A percentile compares a stretch with the other conserved stretches of the same genome.
phyloP scores from a whole-genome alignment of 108 stramenopile species.

The Nitzschia sp. region DNA sequence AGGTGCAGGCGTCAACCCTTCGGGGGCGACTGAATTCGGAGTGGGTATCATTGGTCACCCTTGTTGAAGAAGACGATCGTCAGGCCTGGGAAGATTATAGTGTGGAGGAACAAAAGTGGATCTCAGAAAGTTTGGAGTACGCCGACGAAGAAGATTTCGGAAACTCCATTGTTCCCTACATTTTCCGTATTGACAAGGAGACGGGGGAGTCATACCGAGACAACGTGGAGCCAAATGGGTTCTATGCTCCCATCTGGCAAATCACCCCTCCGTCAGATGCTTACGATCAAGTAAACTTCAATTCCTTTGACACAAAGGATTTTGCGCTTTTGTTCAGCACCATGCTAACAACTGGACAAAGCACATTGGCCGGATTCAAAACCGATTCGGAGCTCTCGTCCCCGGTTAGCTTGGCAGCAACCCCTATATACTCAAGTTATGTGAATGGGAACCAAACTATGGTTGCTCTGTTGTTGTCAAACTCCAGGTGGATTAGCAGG shows the following conservation, averaged over 20 bases:
- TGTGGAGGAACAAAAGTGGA: not conserved
- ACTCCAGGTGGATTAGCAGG: not conserved
- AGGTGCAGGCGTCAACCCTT: not conserved
- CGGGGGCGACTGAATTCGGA: not conserved
- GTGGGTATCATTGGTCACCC: not conserved
- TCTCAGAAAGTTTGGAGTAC: not conserved
- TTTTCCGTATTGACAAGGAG: not conserved
- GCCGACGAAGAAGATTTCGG: not conserved
- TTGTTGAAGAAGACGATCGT: not conserved
- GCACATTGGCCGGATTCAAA: not conserved
- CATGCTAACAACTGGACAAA: not conserved
- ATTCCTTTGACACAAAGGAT: not conserved
- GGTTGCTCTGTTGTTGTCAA: not conserved
- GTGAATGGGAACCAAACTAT: not conserved
- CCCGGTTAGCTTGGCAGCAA: not conserved
- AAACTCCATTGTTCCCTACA: not conserved
- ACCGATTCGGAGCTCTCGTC: not conserved
- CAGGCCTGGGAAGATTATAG: constrained; percentile 2
- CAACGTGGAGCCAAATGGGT: not conserved
- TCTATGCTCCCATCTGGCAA: not conserved
- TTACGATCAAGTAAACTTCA: not conserved
- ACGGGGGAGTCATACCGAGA: not conserved
- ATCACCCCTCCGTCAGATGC: not conserved
- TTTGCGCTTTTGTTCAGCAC: not conserved
- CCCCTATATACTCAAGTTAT: not conserved